phyloP scores from a whole-genome alignment of 345 rosid species.

The Noccaea bulbosa region DNA sequence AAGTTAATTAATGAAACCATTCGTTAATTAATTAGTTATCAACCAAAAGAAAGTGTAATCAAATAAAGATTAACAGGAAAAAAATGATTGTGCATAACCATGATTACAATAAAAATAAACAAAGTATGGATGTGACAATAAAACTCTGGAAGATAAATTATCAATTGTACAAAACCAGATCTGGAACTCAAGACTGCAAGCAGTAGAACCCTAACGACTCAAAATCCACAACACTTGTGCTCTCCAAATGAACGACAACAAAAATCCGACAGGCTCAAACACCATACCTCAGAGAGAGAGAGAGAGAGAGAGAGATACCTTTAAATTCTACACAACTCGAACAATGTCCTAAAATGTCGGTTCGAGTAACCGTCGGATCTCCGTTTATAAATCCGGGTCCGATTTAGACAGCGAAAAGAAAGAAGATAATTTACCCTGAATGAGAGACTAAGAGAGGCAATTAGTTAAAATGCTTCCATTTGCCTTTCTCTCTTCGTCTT shows the following conservation, averaged over 20 bases:
- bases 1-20: not conserved
- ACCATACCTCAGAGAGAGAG: constrained; percentile 18
- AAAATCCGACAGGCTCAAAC: constrained; percentile 30
- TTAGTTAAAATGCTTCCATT: constrained; percentile 30
- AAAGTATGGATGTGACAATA: not conserved
- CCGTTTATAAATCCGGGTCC: constrained; percentile 14
- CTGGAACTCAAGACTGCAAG: constrained; percentile 55
- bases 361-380: constrained; percentile 41
- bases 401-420: constrained; percentile 12
- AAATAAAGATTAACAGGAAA: not conserved
- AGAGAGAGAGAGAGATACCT: constrained; percentile 31
- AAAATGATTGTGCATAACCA: not conserved
- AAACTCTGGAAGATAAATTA: not conserved
- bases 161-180: constrained; percentile 49
- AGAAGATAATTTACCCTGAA: constrained; percentile 12
- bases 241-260: constrained; percentile 15
- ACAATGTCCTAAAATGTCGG: constrained; percentile 30
- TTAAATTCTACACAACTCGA: constrained; percentile 3
- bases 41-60: not conserved
- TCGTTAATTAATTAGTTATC: not conserved
- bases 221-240: constrained; percentile 54
- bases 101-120: not conserved
- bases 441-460: constrained; percentile 14
- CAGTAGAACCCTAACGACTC: constrained; percentile 36
- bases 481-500: constrained; percentile 11